Conservation (phyloP, 1,139 yeast genomes). For the Sugiyamaella novakii region DNA sequence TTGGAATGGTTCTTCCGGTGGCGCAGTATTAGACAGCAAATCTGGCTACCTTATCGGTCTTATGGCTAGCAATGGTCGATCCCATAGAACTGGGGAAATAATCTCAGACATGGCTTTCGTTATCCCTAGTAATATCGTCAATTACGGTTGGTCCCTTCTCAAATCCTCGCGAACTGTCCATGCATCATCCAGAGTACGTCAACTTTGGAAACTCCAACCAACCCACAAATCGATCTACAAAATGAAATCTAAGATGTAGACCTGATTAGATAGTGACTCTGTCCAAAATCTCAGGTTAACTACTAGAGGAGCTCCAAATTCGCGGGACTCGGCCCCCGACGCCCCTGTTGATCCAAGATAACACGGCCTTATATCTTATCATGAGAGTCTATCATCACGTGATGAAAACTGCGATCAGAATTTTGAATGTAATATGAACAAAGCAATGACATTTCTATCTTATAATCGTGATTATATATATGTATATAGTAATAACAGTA, state of each 20-base stretch:
- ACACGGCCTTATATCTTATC: no score
- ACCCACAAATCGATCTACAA: constrained; percentile 21
- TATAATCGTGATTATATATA: no score
- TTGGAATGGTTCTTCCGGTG: constrained; percentile 81
- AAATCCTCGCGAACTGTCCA: constrained; percentile 17
- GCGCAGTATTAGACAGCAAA: constrained; percentile 49
- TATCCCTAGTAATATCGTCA: constrained; percentile 44
- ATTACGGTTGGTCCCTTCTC: constrained; percentile 32
- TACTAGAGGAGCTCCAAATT: no score
- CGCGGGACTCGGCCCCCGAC: no score
- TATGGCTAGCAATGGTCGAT: constrained; percentile 63
- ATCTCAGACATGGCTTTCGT: constrained; percentile 50
- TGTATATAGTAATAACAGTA: no score
- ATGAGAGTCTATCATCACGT: no score
- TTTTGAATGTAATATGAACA: no score
- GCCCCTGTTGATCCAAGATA: no score
- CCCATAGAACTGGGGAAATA: constrained; percentile 46
- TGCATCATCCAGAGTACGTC: constrained; percentile 20
- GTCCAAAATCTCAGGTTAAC: no score
- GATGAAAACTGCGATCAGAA: no score
- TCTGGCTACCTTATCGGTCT: constrained; percentile 45
- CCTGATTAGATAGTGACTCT: no score
- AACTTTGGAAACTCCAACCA: constrained; percentile 23
- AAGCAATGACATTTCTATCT: no score
- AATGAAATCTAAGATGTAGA: constrained; percentile 3